Conservation (phyloP, 305 asterid species). For the Solanum aculeatissimum region DNA sequence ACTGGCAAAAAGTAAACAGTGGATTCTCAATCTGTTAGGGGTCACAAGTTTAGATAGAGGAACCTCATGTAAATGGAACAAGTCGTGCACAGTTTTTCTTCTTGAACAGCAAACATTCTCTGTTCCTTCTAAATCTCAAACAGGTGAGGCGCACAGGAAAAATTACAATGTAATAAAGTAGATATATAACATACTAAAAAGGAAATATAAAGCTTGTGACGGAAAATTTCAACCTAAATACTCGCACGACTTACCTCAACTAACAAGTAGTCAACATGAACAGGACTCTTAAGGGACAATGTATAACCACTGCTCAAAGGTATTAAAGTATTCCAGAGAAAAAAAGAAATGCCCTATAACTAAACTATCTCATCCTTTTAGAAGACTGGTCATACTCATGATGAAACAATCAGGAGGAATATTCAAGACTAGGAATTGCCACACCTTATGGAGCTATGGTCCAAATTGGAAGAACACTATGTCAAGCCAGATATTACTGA, state of each 20-base stretch:
- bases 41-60: background rate
- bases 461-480: background rate
- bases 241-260: background rate
- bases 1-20: slow-evolving; percentile 25
- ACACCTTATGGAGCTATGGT: background rate
- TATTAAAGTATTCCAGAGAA: background rate
- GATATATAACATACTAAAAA: background rate
- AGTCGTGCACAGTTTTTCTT: background rate
- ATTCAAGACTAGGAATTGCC: background rate
- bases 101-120: background rate
- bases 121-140: background rate
- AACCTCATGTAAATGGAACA: background rate
- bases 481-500: background rate
- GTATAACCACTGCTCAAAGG: background rate
- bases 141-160: background rate
- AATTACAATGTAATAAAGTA: background rate
- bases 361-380: background rate
- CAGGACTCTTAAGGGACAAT: background rate
- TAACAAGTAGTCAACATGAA: background rate
- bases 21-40: background rate
- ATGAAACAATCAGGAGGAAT: background rate
- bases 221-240: background rate
- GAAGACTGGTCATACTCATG: background rate
- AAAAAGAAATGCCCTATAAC: background rate
- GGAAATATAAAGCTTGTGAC: background rate